Base-by-base conservation (phyloP, 371 early-diverging fungal species). In the Mortierella sp. region DNA sequence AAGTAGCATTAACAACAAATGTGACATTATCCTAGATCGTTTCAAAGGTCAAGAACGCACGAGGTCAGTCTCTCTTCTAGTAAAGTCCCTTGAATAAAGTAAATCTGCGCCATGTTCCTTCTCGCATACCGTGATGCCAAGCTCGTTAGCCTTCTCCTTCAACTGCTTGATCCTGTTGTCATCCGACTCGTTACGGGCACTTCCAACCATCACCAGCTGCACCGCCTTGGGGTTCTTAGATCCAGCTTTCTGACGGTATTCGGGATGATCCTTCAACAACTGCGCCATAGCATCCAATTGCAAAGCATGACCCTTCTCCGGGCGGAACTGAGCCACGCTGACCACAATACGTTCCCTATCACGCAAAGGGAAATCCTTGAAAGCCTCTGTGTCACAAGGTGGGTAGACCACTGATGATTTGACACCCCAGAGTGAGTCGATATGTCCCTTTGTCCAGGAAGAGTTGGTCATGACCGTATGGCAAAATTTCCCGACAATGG, bases 311-410 rank as follows among this genome's bases (percentile, higher is more conserved):
- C 96, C 95, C 85, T 99, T 99, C 84, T 99, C 99, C 3, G 99
- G 99, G 52, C 98, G 89, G 87, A 98, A 99, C 85, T 99, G 99
- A 16, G 98, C 98, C 26, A 99, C 93, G 65, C 97, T 97, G 28
- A 98, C 88, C 45, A 98, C 91, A 31, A 92, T 82, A 0, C 89
- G 86, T 48, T 91, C 83, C 6, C 97, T 91, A 14, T 81, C 83
- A 1, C 70, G 58, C 4, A 95, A 78, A 0, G 91, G 76, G 47
- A 95, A 88, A 38, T 80, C 88, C 21, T 84, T 88, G 50, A 98
- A 82, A 1, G 92, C 88, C 11, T 91, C 88, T 0, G 97, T 96
- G 82, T 97, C 96, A 88, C 99, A 99, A 3, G 99, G 99, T 26
- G 99, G 99, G 85, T 97, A 98, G 5, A 98, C 95, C 13, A 96